Conservation (phyloP, 257 asterid genomes). For the Eucommia ulmoides region DNA sequence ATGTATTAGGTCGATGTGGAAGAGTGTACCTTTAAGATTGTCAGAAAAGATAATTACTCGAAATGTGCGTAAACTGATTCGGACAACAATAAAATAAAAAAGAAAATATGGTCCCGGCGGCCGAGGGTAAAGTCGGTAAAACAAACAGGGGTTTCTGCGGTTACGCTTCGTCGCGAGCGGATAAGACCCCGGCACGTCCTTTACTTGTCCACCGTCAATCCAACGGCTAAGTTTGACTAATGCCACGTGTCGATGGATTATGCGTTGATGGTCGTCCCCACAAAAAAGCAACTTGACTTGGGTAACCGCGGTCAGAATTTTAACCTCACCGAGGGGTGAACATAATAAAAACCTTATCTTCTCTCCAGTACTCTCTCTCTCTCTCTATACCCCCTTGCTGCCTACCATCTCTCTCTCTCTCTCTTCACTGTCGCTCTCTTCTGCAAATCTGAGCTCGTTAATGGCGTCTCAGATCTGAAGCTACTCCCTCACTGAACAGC, state of each 20-base stretch:
- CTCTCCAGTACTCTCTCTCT: conserved; percentile 27
- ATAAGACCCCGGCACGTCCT: conserved; percentile 15
- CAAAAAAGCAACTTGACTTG: neutral
- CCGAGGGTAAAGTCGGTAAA: neutral
- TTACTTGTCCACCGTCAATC: too few species aligned
- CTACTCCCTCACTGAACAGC: neutral
- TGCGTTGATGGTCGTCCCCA: neutral
- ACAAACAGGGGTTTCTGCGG: conserved; percentile 23
- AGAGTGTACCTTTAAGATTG: too few species aligned
- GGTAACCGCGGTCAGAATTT: neutral
- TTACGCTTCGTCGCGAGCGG: conserved; percentile 23
- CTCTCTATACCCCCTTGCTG: conserved; percentile 3
- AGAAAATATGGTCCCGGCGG: neutral
- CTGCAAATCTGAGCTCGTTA: conserved; percentile 30
- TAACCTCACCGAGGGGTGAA: neutral
- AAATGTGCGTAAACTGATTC: neutral
- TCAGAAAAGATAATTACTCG: too few species aligned
- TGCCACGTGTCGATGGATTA: conserved; percentile 12
- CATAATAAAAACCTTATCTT: conserved; percentile 45
- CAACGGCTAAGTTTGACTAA: neutral
- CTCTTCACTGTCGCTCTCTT: too few species aligned
- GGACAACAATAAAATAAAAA: neutral
- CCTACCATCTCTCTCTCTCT: conserved; percentile 7
- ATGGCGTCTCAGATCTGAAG: conserved; percentile 28
- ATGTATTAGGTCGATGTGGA: too few species aligned